Evolutionary conservation across 1,284 basidiomycete genomes (phyloP).

Genomic region (Pseudozyma sp.): DNA sequence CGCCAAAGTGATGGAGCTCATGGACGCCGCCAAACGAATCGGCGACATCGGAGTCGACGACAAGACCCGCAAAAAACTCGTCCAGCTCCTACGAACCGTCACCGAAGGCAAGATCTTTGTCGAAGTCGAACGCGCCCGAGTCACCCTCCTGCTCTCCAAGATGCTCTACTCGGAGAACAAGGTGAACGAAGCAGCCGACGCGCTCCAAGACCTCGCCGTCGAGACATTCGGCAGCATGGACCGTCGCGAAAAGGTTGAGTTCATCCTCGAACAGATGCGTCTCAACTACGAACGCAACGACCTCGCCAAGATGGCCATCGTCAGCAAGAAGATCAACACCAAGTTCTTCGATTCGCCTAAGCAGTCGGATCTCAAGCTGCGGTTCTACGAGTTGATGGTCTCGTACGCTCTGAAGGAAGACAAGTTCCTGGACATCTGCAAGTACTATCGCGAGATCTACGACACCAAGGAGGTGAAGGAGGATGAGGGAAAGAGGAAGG

Average conservation of each 20-base stretch:
- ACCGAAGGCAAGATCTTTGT: slow-evolving; percentile 99
- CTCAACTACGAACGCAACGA: slow-evolving; percentile 81
- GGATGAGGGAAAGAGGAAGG: slow-evolving; percentile 68
- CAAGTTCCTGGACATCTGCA: slow-evolving; percentile 91
- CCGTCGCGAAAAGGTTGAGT: slow-evolving; percentile 95
- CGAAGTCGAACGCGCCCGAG: slow-evolving; percentile 93
- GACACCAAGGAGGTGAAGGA: slow-evolving; percentile 90
- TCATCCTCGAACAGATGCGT: slow-evolving; percentile 98
- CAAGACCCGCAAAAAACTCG: slow-evolving; percentile 51
- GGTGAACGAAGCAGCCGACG: slow-evolving; percentile 62
- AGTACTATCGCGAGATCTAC: slow-evolving; percentile 95
- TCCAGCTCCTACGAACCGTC: slow-evolving; percentile 85
- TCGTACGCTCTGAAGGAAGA: slow-evolving; percentile 86
- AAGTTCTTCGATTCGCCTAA: slow-evolving; percentile 82
- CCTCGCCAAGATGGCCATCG: slow-evolving; percentile 91
- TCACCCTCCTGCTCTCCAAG: slow-evolving; percentile 70
- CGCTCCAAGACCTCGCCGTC: slow-evolving; percentile 90
- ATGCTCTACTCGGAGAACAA: slow-evolving; percentile 61
- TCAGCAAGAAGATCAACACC: slow-evolving; percentile 93
- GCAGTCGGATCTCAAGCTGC: slow-evolving; percentile 93
- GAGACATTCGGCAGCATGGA: slow-evolving; percentile 99
- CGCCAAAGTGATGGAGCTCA: slow-evolving; percentile 52
- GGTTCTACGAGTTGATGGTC: slow-evolving; percentile 96
- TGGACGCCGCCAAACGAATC: slow-evolving; percentile 55
- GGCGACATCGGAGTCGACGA: slow-evolving; percentile 56